These are phyloP conservation scores for Noccaea caerulescens DNA, from an alignment of 345 rosid species.

Conservation along the genomic window DNA sequence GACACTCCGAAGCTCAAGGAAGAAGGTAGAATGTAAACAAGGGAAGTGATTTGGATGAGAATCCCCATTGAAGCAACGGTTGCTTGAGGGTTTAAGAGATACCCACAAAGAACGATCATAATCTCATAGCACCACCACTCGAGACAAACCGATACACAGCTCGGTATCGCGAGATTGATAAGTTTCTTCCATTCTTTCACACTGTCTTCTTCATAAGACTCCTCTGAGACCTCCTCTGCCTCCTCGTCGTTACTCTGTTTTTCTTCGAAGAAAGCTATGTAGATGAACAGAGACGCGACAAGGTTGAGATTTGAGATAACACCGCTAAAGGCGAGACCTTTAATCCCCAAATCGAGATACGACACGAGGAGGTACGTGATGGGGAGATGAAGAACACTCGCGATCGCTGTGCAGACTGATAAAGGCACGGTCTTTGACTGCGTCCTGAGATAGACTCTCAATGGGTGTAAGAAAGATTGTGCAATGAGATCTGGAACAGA, in stretches of 20 bases:
- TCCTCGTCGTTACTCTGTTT: slow-evolving; percentile 43
- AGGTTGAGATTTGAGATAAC: slow-evolving; percentile 75
- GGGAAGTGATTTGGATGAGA: slow-evolving; percentile 42
- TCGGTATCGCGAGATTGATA: slow-evolving; percentile 30
- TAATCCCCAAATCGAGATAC: slow-evolving; percentile 61
- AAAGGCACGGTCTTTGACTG: slow-evolving; percentile 81
- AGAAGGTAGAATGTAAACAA: slow-evolving; percentile 39
- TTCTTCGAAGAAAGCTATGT: slow-evolving; percentile 53
- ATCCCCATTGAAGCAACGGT: slow-evolving; percentile 44
- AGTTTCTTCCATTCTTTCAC: slow-evolving; percentile 36
- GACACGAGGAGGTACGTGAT: slow-evolving; percentile 59
- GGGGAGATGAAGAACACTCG: slow-evolving; percentile 71
- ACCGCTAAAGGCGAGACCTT: slow-evolving; percentile 76
- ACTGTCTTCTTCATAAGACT: slow-evolving; percentile 25
- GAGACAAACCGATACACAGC: slow-evolving; percentile 40
- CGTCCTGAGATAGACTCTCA: slow-evolving; percentile 77
- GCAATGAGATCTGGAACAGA: slow-evolving; percentile 85
- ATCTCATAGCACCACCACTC: slow-evolving; percentile 48
- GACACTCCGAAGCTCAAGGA: slow-evolving; percentile 42
- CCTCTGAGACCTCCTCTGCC: slow-evolving; percentile 48
- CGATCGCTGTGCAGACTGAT: slow-evolving; percentile 60
- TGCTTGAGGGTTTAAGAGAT: slow-evolving; percentile 30
- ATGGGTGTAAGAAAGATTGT: slow-evolving; percentile 78
- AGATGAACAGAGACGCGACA: slow-evolving; percentile 55
- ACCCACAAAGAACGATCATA: slow-evolving; percentile 43